Base-by-base conservation (phyloP, 768 basidiomycete species). In the Pleurotus salmoneostramineus region DNA sequence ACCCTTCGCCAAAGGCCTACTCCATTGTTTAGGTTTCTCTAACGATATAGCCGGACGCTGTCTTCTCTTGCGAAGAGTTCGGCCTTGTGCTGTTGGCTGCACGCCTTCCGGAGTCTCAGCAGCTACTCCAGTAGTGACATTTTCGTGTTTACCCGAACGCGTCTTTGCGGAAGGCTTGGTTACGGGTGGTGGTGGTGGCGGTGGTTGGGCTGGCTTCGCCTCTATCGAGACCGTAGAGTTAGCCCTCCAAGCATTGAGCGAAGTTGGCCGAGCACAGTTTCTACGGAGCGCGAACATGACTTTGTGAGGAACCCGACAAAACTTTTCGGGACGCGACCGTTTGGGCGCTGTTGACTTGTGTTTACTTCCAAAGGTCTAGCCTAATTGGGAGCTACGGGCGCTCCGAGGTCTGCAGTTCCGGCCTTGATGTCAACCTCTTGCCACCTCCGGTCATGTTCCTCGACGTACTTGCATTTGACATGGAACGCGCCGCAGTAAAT, bases 1-100 rank as follows among this genome's bases (percentile, higher is more conserved):
- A 5, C 88, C 88, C 17, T 69, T 68, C 10, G 75, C 78, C 4
- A 92, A 69, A 3, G 90, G 87, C 12, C 81, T 65, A 49, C 82
- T 83, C 87, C 88, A 92, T 69, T 81, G 69, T 21, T 83, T 76
- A 2, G 85, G 87, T 1, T 71, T 72, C 44, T 73, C 72, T 6
- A 78, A 66, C 21, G 79, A 80, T 50, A 88, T 86, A 11, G 68
- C 60, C 3, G 88, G 81, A 15, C 88, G 77, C 35, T 69, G 63
- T 12, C 33, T 44, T 44, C 61, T 62, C 56, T 68, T 73, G 33
- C 68, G 65, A 17, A 66, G 68, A 50, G 70, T 64, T 14, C 73
- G 66, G 6, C 71, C 73, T 61, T 66, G 65, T 3, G 71, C 69
- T 61, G 37, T 31, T 36, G 8, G 59, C 50, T 3, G 54, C 52